Base-by-base conservation (phyloP, 352 stramenopile species). In the Plasmopara viticola region DNA sequence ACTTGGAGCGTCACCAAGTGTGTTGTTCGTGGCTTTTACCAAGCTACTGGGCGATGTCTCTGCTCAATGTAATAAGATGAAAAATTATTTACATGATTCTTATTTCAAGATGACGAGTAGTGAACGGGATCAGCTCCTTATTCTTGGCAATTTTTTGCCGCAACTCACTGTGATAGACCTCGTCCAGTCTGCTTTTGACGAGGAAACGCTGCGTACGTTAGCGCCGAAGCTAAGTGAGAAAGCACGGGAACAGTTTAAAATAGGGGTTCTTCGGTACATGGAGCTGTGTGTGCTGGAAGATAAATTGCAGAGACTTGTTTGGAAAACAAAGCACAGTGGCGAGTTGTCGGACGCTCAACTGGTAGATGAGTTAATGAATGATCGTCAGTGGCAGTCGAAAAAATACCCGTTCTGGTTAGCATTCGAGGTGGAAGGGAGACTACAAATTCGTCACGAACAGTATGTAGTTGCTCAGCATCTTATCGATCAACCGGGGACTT, bases 371-470 rank as follows among this genome's bases (percentile, higher is more conserved):
- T 52, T 94, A 5, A 12, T 58, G 10, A 73, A 62, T 50, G 48
- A 34, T 1, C 68, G 66, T 18, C 17, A 64, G 20, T 96, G 84
- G 84, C 40, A 76, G 15, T 66, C 63, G 15, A 45, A 7, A 0
- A 64, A 83, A 7, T 70, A 85, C 48, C 84, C 84, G 5, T 84
- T 74, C 46, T 96, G 87, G 84, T 59, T 95, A 48, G 80, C 86
- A 25, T 95, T 96, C 59, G 87, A 96, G 58, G 73, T 88, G 1
- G 86, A 95, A 71, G 76, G 78, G 1, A 45, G 61, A n/a, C 46
- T 96, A 14, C 78, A 91, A 51, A 96, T 95, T 33, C 72, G 84
- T 0, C 78, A 72, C n/a, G 81, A 91, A 48, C 84, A 96, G 53
- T 91, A 73, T 49, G 59, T 84, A 1, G 69, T 94, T 28, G 74